Conservation (phyloP, 2,329 filamentous ascomycete genomes). For the Penicillium corylophilum region DNA sequence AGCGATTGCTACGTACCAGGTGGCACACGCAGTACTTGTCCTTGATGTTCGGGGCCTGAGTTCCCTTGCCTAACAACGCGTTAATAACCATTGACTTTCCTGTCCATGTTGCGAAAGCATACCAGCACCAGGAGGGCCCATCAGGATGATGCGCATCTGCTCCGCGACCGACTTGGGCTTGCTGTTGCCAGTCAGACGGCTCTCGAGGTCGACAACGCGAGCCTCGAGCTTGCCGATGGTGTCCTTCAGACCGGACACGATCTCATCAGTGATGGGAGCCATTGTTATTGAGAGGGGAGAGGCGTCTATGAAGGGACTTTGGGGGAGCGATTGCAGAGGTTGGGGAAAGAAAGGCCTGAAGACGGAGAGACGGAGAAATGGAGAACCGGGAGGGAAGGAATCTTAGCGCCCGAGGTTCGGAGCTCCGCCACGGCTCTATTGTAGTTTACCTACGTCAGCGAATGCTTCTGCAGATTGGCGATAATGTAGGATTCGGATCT, state of each 20-base stretch:
- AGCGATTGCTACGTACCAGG: constrained; percentile 62
- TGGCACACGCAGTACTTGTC: constrained; percentile 98
- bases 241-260: constrained; percentile 77
- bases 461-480: not conserved
- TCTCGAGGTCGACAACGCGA: constrained; percentile 82
- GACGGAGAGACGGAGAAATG: constrained; percentile 26
- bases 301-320: constrained; percentile 21
- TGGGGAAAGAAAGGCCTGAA: constrained; percentile 17
- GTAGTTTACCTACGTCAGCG: not conserved
- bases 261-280: constrained; percentile 81
- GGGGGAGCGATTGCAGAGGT: constrained; percentile 16
- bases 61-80: constrained; percentile 79
- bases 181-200: constrained; percentile 60
- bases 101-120: constrained; percentile 25
- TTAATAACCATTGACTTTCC: constrained; percentile 15
- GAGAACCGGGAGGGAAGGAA: constrained; percentile 30
- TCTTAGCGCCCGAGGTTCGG: constrained; percentile 35
- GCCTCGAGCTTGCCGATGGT: constrained; percentile 80
- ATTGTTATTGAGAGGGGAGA: constrained; percentile 55
- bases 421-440: constrained; percentile 8
- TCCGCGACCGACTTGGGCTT: constrained; percentile 53
- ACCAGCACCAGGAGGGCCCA: constrained; percentile 97
- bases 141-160: constrained; percentile 92
- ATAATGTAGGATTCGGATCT: not conserved
- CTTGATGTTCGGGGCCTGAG: constrained; percentile 96